Evolutionary conservation across 2,329 filamentous ascomycete species (phyloP), one percentile per base, ranked within the genome.

Genomic region (Rachicladosporium sp.): DNA sequence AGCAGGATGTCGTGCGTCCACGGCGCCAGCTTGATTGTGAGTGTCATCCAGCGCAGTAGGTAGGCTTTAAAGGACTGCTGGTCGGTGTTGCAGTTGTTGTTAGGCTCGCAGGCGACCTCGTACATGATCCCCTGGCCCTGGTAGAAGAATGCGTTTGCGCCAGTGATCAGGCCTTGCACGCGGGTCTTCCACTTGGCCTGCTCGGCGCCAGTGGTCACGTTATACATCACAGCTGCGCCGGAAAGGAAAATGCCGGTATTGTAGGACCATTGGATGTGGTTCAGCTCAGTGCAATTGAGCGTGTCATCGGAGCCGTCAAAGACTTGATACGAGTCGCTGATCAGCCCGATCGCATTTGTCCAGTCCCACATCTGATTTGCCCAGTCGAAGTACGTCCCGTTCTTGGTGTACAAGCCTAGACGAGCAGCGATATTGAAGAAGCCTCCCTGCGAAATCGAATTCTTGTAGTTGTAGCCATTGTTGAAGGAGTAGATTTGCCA

Each of bases 371-470:
- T 42, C 39, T 51, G 57, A 37, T 63, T 60, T 1, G 73, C 73
- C 80, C 80, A 85, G 50, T 84, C 71, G 63, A 67, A 43, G 47
- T 83, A 84, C 0, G 73, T 80, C 43, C 55, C 37, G 41, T 65
- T 64, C 11, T 54, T 58, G 7, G 62, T 65, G 46, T 65, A 65
- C 13, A 56, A 53, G 4, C 50, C 59, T 8, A 64, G 51, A 15
- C 62, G 52, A 6, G 68, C 59, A 6, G 65, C 65, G 10, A 73
- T 52, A 42, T 71, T 63, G 54, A 72, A 71, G 47, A 70, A 66
- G 34, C 65, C 63, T 12, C 66, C 69, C 42, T 72, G 71, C 6
- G 68, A 68, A 40, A 73, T 70, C 31, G 64, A 62, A 51, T 69
- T 70, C 45, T 56, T 56, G 51, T 70, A 67, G 36, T 65, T 56